A percentile compares a stretch with the other conserved stretches of the same genome.
These are phyloP conservation scores for Penicillium sp. DNA, from an alignment of 2,329 filamentous ascomycete genomes.

Conservation along the genomic window DNA sequence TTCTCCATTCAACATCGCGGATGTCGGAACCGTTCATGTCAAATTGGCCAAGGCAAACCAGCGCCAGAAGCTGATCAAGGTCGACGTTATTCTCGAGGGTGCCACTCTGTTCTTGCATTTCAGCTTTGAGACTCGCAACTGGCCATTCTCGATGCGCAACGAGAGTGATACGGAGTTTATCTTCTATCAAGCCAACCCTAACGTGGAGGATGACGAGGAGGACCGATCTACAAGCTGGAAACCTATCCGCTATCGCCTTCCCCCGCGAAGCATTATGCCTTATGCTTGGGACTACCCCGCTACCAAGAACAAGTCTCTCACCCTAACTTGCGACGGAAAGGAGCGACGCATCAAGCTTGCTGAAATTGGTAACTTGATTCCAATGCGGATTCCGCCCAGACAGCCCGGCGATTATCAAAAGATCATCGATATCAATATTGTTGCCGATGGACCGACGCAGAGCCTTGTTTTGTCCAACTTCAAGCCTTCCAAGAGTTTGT, in stretches of 20 bases:
- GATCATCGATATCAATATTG: conserved; percentile 95
- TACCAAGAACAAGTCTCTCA: conserved; percentile 91
- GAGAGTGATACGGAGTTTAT: conserved; percentile 96
- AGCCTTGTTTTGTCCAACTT: conserved; percentile 94
- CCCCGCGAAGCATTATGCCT: conserved; percentile 96
- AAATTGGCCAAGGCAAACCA: conserved; percentile 92
- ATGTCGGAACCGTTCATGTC: conserved; percentile 88
- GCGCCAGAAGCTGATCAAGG: conserved; percentile 81
- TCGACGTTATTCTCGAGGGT: conserved; percentile 89
- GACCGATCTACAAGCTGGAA: conserved; percentile 84
- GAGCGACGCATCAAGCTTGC: conserved; percentile 92
- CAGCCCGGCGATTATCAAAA: conserved; percentile 70
- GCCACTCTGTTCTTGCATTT: conserved; percentile 93
- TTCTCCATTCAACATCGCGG: conserved; percentile 95
- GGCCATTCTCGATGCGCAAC: conserved; percentile 98
- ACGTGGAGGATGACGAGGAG: conserved; percentile 84
- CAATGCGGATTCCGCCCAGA: conserved; percentile 80
- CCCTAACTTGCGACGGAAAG: conserved; percentile 76
- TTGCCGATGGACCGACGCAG: conserved; percentile 93
- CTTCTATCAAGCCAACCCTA: conserved; percentile 94
- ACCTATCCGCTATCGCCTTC: conserved; percentile 88
- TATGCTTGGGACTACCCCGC: conserved; percentile 99
- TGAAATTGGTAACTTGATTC: conserved; percentile 94
- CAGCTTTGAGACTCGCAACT: conserved; percentile 88
- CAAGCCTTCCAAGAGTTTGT: conserved; percentile 89